Base-by-base conservation (phyloP, 306 rosid species). In the Hylodesmum podocarpum region DNA sequence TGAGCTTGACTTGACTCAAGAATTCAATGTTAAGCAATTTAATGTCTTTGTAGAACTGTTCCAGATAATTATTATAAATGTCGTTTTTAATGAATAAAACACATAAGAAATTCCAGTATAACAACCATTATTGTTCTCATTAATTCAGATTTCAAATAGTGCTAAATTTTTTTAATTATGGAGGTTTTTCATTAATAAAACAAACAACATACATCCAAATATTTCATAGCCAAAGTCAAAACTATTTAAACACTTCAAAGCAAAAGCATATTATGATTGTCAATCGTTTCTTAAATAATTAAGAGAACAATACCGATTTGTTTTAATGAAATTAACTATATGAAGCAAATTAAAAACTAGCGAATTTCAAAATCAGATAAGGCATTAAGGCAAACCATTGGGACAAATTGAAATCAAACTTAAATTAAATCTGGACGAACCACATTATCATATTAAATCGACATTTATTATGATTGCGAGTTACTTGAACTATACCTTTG, bases 1-100 rank as follows among this genome's bases (percentile, higher is more conserved):
- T 71, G 75, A 70, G 70, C 70, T 77, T 77, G 79, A 77, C 64
- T 58, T 54, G 79, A 64, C 82, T 65, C 16, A 8, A 33, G 8
- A 71, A 71, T 44, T 82, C 75, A 54, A 71, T 43, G 70, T 72
- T 67, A 63, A 71, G 27, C 21, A 53, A 63, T 2, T 8, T 11
- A 13, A 16, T n/a, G 4, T 16, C 57, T 18, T 79, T 79, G 3
- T 24, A 28, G 11, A 78, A 33, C 11, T 29, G 22, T 68, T 14
- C 29, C 24, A 22, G 7, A 64, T 64, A n/a, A n/a, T n/a, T n/a
- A n/a, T n/a, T n/a, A n/a, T n/a, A 59, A 29, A 18, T 70, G 1
- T 0, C 47, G 19, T 50, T 8, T 53, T 36, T 3, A 24, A 14
- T 70, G 31, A 31, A 36, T 18, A 1, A 8, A 51, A 18, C 6